Evolutionary conservation across 768 basidiomycete genomes (phyloP), one percentile per base, ranked within the genome.

Genomic region (Dioszegia aurantiaca): DNA sequence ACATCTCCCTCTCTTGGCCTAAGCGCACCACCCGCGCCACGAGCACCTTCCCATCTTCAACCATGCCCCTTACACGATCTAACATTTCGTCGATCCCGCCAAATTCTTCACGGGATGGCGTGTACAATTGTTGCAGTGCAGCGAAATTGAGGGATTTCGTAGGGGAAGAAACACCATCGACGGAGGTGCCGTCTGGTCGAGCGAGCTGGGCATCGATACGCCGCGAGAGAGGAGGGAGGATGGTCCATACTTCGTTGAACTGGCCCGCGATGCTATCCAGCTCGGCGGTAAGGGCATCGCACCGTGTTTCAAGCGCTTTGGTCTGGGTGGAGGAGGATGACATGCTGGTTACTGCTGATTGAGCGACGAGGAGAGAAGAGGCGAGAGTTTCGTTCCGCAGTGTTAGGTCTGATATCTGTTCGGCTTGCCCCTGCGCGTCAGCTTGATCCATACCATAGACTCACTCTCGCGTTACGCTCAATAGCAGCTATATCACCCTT

Each of bases 1-100:
- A 81, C 63, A 93, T 70, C 64, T 94, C 91, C 59, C 93, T 87
- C 48, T 90, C 89, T 75, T 89, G 86, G 1, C 89, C 91, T 65
- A 90, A 88, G 24, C 89, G 84, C 49, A 90, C 79, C 37, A 92
- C 78, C 30, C 91, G 83, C 75, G 90, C 88, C 60, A 92, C 89
- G 59, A 97, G 77, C 19, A 87, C 81, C 24, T 85, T 83, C 67
- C 93, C 90, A 74, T 95, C 94, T 31, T 82, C 80, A 52, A 95
- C 81, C 56, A 95, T 80, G 2, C 88, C 86, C 67, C 87, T 86
- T 43, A 95, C 86, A 5, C 91, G 83, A 21, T 81, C 76, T 12
- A 84, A 84, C 66, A 94, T 90, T 19, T 84, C 86, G 49, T 89
- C 89, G 43, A 92, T 74, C 10, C 84, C 83, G 74, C 90, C 89